Evolutionary conservation across 169 alveolate species (phyloP).

Genomic region (Amoebophrya sp.): DNA sequence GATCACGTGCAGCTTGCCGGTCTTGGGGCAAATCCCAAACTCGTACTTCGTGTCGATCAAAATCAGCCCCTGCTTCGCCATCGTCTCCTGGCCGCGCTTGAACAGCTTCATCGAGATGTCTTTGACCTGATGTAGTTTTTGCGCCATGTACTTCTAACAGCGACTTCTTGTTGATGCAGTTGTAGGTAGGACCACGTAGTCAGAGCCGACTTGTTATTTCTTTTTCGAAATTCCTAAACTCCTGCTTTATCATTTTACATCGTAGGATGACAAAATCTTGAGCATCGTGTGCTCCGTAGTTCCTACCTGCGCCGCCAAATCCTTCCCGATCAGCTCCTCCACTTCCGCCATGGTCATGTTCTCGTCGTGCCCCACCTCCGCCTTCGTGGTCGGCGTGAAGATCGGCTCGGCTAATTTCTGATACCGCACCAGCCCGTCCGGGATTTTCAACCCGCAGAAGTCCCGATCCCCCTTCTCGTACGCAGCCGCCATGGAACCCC

Average conservation of each 20-base stretch:
- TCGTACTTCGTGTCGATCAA: constrained; percentile 45
- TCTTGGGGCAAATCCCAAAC: constrained; percentile 36
- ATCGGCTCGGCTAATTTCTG: constrained; percentile 50
- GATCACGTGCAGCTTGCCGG: constrained; percentile 36
- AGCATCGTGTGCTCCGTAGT: too few species aligned
- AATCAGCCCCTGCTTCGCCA: constrained; percentile 33
- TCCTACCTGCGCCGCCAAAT: neutral
- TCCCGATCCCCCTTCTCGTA: constrained; percentile 44
- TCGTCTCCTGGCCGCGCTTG: constrained; percentile 32
- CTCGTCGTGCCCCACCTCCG: constrained; percentile 49
- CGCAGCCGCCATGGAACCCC: constrained; percentile 56
- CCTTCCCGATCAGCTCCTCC: neutral
- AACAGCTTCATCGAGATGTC: constrained; percentile 19
- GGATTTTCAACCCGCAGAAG: constrained; percentile 48
- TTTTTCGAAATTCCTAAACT: too few species aligned
- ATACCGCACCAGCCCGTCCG: constrained; percentile 50
- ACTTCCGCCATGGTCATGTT: constrained; percentile 35
- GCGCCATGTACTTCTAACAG: too few species aligned
- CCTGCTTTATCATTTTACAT: too few species aligned
- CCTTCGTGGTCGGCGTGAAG: constrained; percentile 55
- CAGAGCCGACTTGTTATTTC: too few species aligned
- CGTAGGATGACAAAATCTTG: too few species aligned
- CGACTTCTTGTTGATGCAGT: too few species aligned
- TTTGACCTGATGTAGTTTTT: neutral
- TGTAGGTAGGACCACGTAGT: too few species aligned